Evolutionary conservation across 768 basidiomycete genomes (phyloP), one percentile per base, ranked within the genome.

Genomic region (Lactarius trivialis): DNA sequence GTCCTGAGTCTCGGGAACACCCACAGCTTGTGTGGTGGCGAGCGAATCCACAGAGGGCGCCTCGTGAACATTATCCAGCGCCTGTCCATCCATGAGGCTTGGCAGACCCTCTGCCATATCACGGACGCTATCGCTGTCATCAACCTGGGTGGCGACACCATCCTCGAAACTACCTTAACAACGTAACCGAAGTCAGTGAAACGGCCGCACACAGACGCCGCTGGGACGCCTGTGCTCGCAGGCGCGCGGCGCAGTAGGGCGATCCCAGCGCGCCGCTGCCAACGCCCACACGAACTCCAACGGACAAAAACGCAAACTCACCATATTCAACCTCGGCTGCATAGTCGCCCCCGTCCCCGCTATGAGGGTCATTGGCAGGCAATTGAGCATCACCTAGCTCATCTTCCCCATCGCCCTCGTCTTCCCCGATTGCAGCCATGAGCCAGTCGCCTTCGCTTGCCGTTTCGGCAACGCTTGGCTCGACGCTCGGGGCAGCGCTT

Each of bases 381-480:
- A 60, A 34, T 11, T 48, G 58, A 17, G 32, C 68, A 54, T 72
- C 70, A 48, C 64, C 71, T 11, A 70, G 71, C 53, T 64, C 71
- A 49, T 69, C 72, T 39, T 69, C 70, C 15, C 67, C 80, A 61
- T 83, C 86, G 60, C 77, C 84, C 68, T 85, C 85, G 68, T 82
- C 85, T 71, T 85, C 86, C 60, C 81, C 85, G 68, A 91, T 92
- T 56, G 90, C 89, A 71, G 89, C 90, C 90, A 92, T 91, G 48
- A 91, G 78, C 90, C 90, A 92, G 74, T 92, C 90, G 57, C 79
- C 85, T 72, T 92, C 90, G 73, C 88, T 89, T 36, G 75, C 73
- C 36, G 82, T 78, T 70, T 81, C 80, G 52, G 76, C 78, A n/a
- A 80, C 79, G 55, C 87, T 86, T 67, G 88, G 88, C 58, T 87